These are phyloP conservation scores for Neurospora sp. DNA, from an alignment of 495 filamentous ascomycete species.

Conservation along the genomic window DNA sequence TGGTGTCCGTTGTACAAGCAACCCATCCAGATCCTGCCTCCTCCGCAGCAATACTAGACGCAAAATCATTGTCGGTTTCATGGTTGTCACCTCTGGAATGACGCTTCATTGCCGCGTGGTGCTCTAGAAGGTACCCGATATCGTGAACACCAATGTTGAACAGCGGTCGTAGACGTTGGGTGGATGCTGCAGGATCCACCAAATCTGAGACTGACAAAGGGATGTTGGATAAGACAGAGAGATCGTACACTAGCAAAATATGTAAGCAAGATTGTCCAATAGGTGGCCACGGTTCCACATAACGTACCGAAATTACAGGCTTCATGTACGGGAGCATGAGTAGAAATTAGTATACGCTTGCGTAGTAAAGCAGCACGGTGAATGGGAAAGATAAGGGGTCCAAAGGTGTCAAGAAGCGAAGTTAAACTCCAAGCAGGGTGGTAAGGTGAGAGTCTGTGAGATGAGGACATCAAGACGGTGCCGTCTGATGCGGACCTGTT, in stretches of 20 bases:
- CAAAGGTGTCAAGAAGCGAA: constrained; percentile 68
- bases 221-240: constrained; percentile 81
- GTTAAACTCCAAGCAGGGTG: constrained; percentile 82
- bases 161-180: constrained; percentile 66
- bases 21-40: constrained; percentile 66
- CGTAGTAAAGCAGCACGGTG: constrained; percentile 81
- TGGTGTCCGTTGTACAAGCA: constrained; percentile 89
- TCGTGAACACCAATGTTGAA: constrained; percentile 91
- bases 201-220: constrained; percentile 53
- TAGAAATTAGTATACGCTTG: constrained; percentile 78
- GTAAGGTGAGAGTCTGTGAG: constrained; percentile 61
- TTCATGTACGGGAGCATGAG: constrained; percentile 71
- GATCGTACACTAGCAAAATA: constrained; percentile 62
- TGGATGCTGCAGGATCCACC: constrained; percentile 48
- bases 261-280: background rate
- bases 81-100: constrained; percentile 13
- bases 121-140: constrained; percentile 63
- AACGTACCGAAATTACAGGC: constrained; percentile 78
- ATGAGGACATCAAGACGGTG: constrained; percentile 50
- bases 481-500: constrained; percentile 53
- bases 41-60: constrained; percentile 10
- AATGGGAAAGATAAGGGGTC: constrained; percentile 82
- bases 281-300: background rate
- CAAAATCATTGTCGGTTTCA: constrained; percentile 5
- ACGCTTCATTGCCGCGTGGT: constrained; percentile 30